phyloP scores from a whole-genome alignment of 768 basidiomycete species.

The Lentinula sp. region DNA sequence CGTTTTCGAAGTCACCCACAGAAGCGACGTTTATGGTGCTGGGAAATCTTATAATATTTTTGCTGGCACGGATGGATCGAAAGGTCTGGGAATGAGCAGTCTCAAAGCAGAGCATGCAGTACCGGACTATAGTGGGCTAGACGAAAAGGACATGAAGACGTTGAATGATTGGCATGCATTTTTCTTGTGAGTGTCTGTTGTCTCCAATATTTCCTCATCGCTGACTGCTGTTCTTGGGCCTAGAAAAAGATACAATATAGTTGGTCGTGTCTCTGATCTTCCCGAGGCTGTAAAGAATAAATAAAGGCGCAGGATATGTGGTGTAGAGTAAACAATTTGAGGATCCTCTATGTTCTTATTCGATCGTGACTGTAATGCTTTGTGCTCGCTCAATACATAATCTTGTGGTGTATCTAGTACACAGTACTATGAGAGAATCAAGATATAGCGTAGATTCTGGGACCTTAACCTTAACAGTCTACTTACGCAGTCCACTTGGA shows the following conservation, averaged over 20 bases:
- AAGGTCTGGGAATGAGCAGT: slow-evolving; percentile 85
- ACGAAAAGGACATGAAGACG: slow-evolving; percentile 67
- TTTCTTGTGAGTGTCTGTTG: slow-evolving; percentile 59
- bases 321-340: not conserved
- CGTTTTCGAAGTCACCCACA: slow-evolving; percentile 85
- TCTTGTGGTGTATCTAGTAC: not conserved
- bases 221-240: slow-evolving; percentile 2
- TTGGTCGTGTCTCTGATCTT: slow-evolving; percentile 65
- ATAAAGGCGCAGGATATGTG: not conserved
- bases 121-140: slow-evolving; percentile 75
- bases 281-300: slow-evolving; percentile 18
- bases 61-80: slow-evolving; percentile 91
- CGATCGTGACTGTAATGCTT: not conserved
- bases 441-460: too few relatives aligned
- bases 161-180: slow-evolving; percentile 88
- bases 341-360: not conserved
- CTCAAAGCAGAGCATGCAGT: slow-evolving; percentile 82
- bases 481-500: too few relatives aligned
- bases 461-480: too few relatives aligned
- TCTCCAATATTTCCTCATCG: not conserved
- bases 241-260: slow-evolving; percentile 84
- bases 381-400: not conserved
- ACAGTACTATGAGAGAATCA: too few relatives aligned
- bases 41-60: slow-evolving; percentile 80
- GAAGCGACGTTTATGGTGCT: slow-evolving; percentile 84